A percentile compares a stretch with the other conserved stretches of the same genome.
Evolutionary conservation across 2,329 filamentous ascomycete species (phyloP).

Genomic region (Diaporthe amygdali): DNA sequence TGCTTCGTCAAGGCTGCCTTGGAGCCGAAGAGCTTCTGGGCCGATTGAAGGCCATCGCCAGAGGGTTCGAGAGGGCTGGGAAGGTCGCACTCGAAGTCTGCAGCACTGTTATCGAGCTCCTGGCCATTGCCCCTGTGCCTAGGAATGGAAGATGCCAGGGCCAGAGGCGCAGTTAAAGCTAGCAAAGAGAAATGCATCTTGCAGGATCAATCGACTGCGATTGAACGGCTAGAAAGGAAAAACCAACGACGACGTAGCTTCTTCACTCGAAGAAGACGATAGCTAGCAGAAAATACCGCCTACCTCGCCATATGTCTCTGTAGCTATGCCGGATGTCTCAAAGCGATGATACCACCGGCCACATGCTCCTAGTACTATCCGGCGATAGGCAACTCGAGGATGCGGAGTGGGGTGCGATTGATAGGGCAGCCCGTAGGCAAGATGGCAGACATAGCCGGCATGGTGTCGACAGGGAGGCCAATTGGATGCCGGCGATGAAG

Average conservation of each 20-base stretch:
- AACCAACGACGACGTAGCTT: background rate
- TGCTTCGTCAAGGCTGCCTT: slow-evolving; percentile 43
- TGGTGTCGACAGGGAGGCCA: background rate
- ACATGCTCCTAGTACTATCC: background rate
- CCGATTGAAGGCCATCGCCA: slow-evolving; percentile 22
- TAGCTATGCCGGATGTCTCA: background rate
- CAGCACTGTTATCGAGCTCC: background rate
- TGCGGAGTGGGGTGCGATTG: background rate
- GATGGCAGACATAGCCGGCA: background rate
- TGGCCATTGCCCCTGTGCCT: background rate
- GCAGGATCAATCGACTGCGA: background rate
- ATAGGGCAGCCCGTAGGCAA: background rate
- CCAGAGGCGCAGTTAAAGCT: slow-evolving; percentile 7
- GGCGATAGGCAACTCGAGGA: slow-evolving; percentile 8
- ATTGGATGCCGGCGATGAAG: slow-evolving; percentile 1
- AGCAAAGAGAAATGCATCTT: slow-evolving; percentile 20
- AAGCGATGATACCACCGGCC: background rate
- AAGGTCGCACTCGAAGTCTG: slow-evolving; percentile 24
- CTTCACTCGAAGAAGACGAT: background rate
- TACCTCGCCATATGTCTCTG: background rate
- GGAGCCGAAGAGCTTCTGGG: slow-evolving; percentile 23
- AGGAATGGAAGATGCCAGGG: slow-evolving; percentile 19
- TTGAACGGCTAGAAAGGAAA: background rate
- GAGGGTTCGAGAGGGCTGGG: slow-evolving; percentile 23
- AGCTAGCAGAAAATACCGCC: background rate